Evolutionary conservation across 148 eudicot species (phyloP).

Genomic region (Polygonum maritimum): DNA sequence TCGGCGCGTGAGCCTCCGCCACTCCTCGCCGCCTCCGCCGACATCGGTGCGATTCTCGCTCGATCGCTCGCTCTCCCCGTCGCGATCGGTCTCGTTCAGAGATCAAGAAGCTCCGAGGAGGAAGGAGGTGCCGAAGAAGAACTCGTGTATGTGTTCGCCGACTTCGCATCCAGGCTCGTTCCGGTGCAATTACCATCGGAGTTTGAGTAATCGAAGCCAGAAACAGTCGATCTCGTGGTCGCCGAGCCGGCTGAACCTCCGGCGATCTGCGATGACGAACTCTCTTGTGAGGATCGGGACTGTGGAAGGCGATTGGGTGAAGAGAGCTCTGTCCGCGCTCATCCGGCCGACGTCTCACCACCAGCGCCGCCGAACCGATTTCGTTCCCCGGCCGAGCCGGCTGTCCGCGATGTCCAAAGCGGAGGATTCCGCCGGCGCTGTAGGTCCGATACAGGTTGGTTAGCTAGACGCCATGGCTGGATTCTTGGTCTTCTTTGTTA

Average conservation of each 20-base stretch:
- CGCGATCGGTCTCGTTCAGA: constrained; percentile 14
- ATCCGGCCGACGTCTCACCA: constrained; percentile 52
- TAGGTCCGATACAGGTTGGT: background rate
- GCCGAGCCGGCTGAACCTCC: constrained; percentile 31
- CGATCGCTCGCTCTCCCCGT: constrained; percentile 13
- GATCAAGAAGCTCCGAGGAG: constrained; percentile 8
- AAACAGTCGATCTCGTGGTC: constrained; percentile 17
- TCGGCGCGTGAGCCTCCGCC: constrained; percentile 29
- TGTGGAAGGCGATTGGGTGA: constrained; percentile 65
- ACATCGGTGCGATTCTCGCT: constrained; percentile 34
- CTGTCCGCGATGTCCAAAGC: constrained; percentile 29
- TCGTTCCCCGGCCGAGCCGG: constrained; percentile 27
- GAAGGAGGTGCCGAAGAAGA: constrained; percentile 13
- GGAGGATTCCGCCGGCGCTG: background rate
- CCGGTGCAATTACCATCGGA: constrained; percentile 31
- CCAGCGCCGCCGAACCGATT: constrained; percentile 26
- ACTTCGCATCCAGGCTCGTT: constrained; percentile 42
- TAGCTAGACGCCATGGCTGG: background rate
- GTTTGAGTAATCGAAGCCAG: background rate
- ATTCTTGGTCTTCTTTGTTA: background rate
- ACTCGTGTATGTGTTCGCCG: constrained; percentile 37
- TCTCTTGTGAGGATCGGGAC: constrained; percentile 60
- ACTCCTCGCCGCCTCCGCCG: constrained; percentile 18
- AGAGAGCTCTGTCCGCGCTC: constrained; percentile 40
- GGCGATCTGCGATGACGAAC: constrained; percentile 68